Evolutionary conservation across 225 moss, liverwort and hornwort genomes (phyloP), one percentile per base, ranked within the genome.

Genomic region (Ulota crispa): DNA sequence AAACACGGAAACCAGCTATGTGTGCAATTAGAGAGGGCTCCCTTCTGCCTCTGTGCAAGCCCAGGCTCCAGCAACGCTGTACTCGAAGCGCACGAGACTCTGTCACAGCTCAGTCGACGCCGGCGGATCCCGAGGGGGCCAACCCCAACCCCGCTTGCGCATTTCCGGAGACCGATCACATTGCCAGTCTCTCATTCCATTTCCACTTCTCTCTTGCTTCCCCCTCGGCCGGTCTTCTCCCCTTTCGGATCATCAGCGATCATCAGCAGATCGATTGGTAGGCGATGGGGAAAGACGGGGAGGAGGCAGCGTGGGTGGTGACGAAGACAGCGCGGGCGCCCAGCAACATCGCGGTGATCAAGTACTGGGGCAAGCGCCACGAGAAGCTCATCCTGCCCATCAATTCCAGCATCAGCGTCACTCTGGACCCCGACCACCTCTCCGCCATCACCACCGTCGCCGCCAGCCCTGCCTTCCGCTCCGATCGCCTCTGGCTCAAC

Each of bases 321-420:
- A 91, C 72, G 86, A 93, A 89, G 85, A 99, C 99, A 24, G 99
- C 93, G 19, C 84, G 99, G 45, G 96, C 99, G 65, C 96, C 99
- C 20, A 99, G 99, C 94, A 99, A 99, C 80, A 99, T 99, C 57
- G 99, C 99, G 2, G 99, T 99, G 56, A 86, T 99, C 80, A 99
- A 99, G 93, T 99, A 99, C 87, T 99, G 99, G 99, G 99, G 99
- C 42, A 99, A 99, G 88, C 93, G 96, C 23, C 82, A 99, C 67
- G 99, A 96, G 86, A 94, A 92, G 89, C 92, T 96, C 83, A 96
- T 99, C 73, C 45, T 99, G 76, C 99, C 99, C 45, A 92, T 94
- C 86, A 99, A 99, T 89, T 93, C 96, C 50, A 99, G 96, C 74
- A 92, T 99, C 84, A 94, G 94, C 73, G 92, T 99, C 80, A 96